These are phyloP conservation scores for Phlyctochytrium arcticum DNA, from an alignment of 192 early-diverging fungal species.

Conservation along the genomic window DNA sequence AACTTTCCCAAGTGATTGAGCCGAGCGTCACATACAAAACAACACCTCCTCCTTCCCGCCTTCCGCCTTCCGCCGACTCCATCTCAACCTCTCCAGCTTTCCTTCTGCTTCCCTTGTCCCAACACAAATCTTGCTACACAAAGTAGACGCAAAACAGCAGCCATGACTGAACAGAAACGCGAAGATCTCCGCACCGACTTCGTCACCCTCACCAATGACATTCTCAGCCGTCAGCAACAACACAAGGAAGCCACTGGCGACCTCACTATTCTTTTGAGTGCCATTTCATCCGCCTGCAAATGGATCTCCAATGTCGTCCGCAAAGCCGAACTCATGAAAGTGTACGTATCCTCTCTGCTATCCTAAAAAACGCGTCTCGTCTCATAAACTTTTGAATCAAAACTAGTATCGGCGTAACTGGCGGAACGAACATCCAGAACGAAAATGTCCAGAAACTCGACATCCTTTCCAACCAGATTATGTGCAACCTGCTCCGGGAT, in stretches of 20 bases:
- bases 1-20: no score
- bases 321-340: conserved; percentile 92
- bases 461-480: conserved; percentile 96
- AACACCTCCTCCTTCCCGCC: no score
- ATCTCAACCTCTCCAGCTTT: no score
- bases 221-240: conserved; percentile 85
- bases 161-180: background rate
- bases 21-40: no score
- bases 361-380: background rate
- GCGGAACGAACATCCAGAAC: conserved; percentile 84
- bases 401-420: conserved; percentile 80
- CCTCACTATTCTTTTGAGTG: conserved; percentile 81
- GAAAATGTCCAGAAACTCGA: conserved; percentile 98
- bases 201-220: conserved; percentile 88
- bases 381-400: background rate
- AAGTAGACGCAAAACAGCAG: no score
- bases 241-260: conserved; percentile 88
- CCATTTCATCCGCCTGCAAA: conserved; percentile 93
- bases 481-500: conserved; percentile 86
- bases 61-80: no score
- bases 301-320: conserved; percentile 96
- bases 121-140: no score
- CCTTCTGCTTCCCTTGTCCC: no score
- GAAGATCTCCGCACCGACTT: conserved; percentile 78
- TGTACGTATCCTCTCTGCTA: conserved; percentile 51